Evolutionary conservation across 768 basidiomycete species (phyloP).

Genomic region (Xerocomellus chrysenteron): DNA sequence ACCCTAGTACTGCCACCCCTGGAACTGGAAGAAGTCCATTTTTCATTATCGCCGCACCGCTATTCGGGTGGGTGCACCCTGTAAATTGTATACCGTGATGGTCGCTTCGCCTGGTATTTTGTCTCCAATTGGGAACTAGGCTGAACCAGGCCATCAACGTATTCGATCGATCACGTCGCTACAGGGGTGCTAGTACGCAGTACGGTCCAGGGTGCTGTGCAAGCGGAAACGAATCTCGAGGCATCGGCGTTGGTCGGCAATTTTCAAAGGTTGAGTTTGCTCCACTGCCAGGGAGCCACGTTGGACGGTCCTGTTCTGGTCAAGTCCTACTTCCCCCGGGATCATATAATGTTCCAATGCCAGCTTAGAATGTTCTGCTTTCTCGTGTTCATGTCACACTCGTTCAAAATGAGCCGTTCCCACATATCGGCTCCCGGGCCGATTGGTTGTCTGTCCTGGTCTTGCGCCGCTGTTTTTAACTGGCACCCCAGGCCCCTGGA

Average conservation of each 20-base stretch:
- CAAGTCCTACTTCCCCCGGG: conserved; percentile 14
- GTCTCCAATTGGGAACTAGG: not conserved
- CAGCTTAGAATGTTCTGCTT: conserved; percentile 3
- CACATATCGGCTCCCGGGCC: conserved; percentile 5
- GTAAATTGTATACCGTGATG: not conserved
- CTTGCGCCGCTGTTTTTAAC: conserved; percentile 1
- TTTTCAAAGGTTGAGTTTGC: conserved; percentile 13
- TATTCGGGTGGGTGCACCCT: not conserved
- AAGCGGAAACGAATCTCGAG: conserved; percentile 27
- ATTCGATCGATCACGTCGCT: conserved; percentile 15
- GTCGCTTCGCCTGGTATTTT: not conserved
- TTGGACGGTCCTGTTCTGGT: not conserved
- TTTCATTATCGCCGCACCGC: conserved; percentile 19
- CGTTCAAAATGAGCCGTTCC: not conserved
- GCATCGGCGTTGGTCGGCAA: conserved; percentile 19
- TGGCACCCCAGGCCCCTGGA: not conserved
- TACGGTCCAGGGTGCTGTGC: not conserved
- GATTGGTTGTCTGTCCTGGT: too few relatives aligned
- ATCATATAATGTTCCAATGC: conserved; percentile 4
- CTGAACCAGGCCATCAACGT: conserved; percentile 7
- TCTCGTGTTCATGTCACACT: conserved; percentile 11
- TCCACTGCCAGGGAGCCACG: conserved; percentile 8
- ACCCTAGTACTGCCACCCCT: conserved; percentile 10
- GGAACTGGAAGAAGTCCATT: conserved; percentile 9
- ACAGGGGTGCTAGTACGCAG: not conserved